These are phyloP conservation scores for Coffea canephora DNA, from an alignment of 257 asterid species.

Conservation along the genomic window DNA sequence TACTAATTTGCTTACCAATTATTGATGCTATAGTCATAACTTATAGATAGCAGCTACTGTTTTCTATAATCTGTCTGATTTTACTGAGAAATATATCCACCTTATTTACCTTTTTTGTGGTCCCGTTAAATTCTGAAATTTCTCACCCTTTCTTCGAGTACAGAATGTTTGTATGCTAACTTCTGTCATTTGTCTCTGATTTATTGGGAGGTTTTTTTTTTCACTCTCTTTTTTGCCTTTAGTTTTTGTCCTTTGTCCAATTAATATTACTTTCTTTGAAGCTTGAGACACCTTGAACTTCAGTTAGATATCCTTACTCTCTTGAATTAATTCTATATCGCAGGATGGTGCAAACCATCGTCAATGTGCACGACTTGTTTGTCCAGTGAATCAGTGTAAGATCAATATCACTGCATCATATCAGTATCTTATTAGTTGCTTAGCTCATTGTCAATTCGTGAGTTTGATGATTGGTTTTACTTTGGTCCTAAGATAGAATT, in stretches of 20 bases:
- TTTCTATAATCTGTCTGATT: neutral
- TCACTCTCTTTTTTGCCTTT: neutral
- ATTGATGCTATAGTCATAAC: neutral
- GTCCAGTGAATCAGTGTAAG: constrained; percentile 30
- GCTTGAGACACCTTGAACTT: neutral
- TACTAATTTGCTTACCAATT: neutral
- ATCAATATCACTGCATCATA: neutral
- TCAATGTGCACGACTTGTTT: constrained; percentile 26
- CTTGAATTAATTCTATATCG: constrained; percentile 1
- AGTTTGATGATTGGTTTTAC: neutral
- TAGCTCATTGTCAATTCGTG: neutral
- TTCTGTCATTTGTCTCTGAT: neutral
- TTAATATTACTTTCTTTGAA: neutral
- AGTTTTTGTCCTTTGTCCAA: neutral
- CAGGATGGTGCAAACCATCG: constrained; percentile 21
- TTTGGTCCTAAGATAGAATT: too few species aligned
- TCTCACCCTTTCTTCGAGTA: neutral
- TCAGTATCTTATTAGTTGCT: neutral
- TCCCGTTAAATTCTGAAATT: neutral
- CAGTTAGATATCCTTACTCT: neutral
- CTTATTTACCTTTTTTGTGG: neutral
- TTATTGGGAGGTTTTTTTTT: neutral
- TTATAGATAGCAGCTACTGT: neutral
- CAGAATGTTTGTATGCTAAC: neutral
- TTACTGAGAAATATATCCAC: neutral